Evolutionary conservation across 2,329 filamentous ascomycete species (phyloP), one percentile per base, ranked within the genome.

Genomic region (Stachybotrys echinatus): DNA sequence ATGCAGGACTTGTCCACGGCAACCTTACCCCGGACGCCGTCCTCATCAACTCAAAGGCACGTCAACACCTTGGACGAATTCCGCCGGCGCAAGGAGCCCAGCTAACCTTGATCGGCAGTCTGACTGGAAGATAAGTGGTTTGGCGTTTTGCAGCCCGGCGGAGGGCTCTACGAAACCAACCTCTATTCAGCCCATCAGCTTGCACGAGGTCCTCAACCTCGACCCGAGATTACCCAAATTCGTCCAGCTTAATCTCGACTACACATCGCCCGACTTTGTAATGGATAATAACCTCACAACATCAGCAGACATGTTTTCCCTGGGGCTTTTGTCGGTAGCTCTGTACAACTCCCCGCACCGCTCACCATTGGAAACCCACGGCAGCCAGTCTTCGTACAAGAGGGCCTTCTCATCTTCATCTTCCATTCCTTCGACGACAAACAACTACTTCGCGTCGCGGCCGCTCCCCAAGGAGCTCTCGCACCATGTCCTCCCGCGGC

Each of bases 121-220:
- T 45, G 94, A 99, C 68, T 99, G 94, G 94, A 99, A 99, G 67
- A 89, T 99, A 53, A 92, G 91, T 59, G 94, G 92, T n/a, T 79
- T 99, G 38, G 83, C 88, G 0, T 99, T 96, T 67, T 89, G 88
- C 64, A 88, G 88, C 43, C 88, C 91, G 14, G 83, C 89, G 45
- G 88, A 91, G 58, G 80, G 82, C 59, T 88, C 88, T 19, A 85
- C 83, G 23, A 85, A 87, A 57, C 77, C 85, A 43, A 88, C 89
- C 3, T 87, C 89, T 4, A 83, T 95, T 45, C 79, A 85, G 40
- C 87, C 89, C 10, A 85, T 97, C 58, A 89, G 84, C 55, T 78
- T 97, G 19, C 86, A 88, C 23, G 91, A 96, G 67, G 84, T 86
- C 17, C 76, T 96, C 19, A 91, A 95, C 65, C 79, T 92, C 61